phyloP scores from a whole-genome alignment of 2,329 filamentous ascomycete genomes.

The Penicillium sp. region DNA sequence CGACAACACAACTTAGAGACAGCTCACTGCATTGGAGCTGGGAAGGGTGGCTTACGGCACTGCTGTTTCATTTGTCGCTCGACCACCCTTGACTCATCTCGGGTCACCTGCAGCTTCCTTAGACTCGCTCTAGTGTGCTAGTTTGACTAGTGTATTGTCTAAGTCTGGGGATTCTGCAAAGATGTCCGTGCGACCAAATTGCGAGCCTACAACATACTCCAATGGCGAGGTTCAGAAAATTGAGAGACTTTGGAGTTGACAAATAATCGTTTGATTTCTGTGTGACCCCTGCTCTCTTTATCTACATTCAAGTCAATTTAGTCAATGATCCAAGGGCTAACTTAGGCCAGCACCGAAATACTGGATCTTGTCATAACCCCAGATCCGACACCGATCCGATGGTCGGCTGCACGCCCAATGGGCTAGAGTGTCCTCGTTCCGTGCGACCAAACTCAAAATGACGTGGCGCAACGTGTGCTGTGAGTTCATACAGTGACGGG shows the following conservation, averaged over 20 bases:
- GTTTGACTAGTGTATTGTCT: constrained; percentile 15
- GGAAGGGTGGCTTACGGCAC: constrained; percentile 5
- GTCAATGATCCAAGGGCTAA: neutral
- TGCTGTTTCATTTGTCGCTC: constrained; percentile 21
- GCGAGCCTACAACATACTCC: neutral
- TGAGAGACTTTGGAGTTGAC: neutral
- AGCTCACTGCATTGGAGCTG: constrained; percentile 1
- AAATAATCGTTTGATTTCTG: neutral
- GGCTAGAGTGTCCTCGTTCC: constrained; percentile 5
- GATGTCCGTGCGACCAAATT: constrained; percentile 20
- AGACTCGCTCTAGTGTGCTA: constrained; percentile 20
- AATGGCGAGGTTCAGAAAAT: neutral
- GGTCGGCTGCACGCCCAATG: constrained; percentile 10
- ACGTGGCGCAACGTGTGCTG: constrained; percentile 21
- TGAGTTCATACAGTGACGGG: constrained; percentile 4
- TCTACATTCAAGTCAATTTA: neutral
- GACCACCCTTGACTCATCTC: constrained; percentile 18
- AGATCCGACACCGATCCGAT: constrained; percentile 8
- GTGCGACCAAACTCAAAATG: constrained; percentile 22
- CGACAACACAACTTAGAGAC: neutral
- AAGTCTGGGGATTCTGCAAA: constrained; percentile 28
- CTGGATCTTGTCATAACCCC: constrained; percentile 10
- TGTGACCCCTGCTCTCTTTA: neutral
- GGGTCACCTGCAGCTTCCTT: constrained; percentile 25
- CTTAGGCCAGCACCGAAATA: neutral